Conservation (phyloP, 495 filamentous ascomycete species). For the Cercophora newfieldiana region DNA sequence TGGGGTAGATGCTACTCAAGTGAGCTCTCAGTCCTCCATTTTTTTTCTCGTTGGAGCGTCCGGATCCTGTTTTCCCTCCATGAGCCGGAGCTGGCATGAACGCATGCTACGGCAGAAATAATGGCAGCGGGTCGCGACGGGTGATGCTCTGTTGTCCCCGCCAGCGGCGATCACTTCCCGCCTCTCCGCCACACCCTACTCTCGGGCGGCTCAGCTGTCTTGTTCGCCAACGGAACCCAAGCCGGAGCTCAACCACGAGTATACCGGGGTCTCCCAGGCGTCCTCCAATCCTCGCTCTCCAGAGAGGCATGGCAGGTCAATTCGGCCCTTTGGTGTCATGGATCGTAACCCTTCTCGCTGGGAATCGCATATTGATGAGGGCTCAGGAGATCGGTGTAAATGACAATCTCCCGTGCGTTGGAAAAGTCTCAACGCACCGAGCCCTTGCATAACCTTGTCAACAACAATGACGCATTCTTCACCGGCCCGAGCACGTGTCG, state of each 20-base stretch:
- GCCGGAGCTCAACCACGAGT: background rate
- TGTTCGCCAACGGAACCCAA: background rate
- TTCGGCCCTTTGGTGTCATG: conserved; percentile 18
- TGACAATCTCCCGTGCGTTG: background rate
- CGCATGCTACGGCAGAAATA: background rate
- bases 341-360: background rate
- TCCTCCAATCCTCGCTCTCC: background rate
- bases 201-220: conserved; percentile 1
- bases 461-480: conserved; percentile 3
- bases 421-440: background rate
- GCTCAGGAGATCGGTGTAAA: conserved; percentile 9
- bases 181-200: background rate
- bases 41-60: background rate
- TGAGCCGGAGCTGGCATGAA: background rate
- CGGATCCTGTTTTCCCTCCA: background rate
- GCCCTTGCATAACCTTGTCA: background rate
- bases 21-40: background rate
- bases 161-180: conserved; percentile 8
- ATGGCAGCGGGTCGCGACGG: conserved; percentile 1
- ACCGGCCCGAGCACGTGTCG: conserved; percentile 5
- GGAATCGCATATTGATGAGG: background rate
- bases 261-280: background rate
- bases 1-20: background rate
- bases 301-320: background rate
- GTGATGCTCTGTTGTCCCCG: background rate